phyloP scores from a whole-genome alignment of 345 rosid genomes.

The Bruguiera parviflora region DNA sequence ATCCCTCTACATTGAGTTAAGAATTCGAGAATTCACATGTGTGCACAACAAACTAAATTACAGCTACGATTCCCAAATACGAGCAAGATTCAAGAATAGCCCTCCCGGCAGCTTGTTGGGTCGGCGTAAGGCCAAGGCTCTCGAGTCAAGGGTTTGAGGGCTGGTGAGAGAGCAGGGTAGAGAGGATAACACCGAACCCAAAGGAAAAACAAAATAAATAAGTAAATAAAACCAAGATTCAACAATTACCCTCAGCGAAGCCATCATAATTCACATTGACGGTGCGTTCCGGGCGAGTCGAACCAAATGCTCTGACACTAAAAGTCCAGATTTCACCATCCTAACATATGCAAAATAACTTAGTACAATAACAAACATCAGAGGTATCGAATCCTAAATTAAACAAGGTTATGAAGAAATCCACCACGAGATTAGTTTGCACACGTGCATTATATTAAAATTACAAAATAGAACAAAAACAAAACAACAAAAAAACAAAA shows the following conservation, averaged over 20 bases:
- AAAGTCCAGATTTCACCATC: constrained; percentile 99
- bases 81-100: constrained; percentile 26
- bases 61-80: neutral
- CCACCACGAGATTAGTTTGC: neutral
- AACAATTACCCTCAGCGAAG: constrained; percentile 78
- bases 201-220: too few relatives aligned
- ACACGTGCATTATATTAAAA: too few relatives aligned
- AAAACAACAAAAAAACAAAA: too few relatives aligned
- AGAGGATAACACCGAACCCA: too few relatives aligned
- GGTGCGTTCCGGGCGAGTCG: constrained; percentile 69
- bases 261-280: constrained; percentile 92
- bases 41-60: neutral
- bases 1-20: neutral
- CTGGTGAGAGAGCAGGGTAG: too few relatives aligned
- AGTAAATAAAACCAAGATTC: neutral
- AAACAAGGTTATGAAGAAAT: too few relatives aligned
- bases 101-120: constrained; percentile 36
- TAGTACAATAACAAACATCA: neutral
- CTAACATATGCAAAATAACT: constrained; percentile 29
- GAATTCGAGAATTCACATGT: neutral
- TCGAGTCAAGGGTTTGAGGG: neutral
- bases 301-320: constrained; percentile 80
- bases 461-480: neutral
- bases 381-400: neutral
- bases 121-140: too few relatives aligned